These are phyloP conservation scores for Phytopythium sindhum DNA, from an alignment of 352 stramenopile genomes.

Conservation along the genomic window DNA sequence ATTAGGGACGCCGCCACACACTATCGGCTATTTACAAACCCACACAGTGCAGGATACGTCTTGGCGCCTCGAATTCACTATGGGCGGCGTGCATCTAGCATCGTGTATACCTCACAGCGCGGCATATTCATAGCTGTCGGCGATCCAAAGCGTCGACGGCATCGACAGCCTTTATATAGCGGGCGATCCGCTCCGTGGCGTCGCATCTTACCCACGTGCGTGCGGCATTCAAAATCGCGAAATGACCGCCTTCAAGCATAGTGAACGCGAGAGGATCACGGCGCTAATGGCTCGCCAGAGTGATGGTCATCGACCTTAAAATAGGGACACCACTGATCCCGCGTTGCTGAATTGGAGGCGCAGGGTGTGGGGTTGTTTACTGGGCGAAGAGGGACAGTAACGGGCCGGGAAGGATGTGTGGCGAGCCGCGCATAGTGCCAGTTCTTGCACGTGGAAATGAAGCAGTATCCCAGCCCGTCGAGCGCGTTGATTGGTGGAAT, in stretches of 20 bases:
- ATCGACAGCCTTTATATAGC: background rate
- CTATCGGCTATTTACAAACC: slow-evolving; percentile 13
- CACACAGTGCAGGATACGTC: background rate
- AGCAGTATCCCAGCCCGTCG: background rate
- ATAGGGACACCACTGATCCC: background rate
- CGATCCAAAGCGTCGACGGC: too few species aligned
- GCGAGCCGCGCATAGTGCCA: slow-evolving; percentile 25
- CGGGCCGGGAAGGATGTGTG: slow-evolving; percentile 19
- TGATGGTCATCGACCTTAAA: background rate
- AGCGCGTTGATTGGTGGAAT: slow-evolving; percentile 32
- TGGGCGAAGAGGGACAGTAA: slow-evolving; percentile 3
- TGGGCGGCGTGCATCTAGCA: too few species aligned
- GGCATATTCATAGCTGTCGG: background rate
- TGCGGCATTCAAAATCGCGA: background rate
- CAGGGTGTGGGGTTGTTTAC: slow-evolving; percentile 13
- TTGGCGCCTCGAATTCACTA: background rate
- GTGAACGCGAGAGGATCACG: background rate
- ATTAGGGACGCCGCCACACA: background rate
- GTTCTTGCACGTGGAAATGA: slow-evolving; percentile 24
- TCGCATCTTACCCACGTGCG: background rate
- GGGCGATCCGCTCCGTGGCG: background rate
- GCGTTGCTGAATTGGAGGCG: slow-evolving; percentile 31
- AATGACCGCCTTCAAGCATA: background rate
- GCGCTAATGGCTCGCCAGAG: background rate
- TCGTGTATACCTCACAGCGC: background rate